phyloP scores from a whole-genome alignment of 2,329 filamentous ascomycete species.

The Sordariomycetes sp. region DNA sequence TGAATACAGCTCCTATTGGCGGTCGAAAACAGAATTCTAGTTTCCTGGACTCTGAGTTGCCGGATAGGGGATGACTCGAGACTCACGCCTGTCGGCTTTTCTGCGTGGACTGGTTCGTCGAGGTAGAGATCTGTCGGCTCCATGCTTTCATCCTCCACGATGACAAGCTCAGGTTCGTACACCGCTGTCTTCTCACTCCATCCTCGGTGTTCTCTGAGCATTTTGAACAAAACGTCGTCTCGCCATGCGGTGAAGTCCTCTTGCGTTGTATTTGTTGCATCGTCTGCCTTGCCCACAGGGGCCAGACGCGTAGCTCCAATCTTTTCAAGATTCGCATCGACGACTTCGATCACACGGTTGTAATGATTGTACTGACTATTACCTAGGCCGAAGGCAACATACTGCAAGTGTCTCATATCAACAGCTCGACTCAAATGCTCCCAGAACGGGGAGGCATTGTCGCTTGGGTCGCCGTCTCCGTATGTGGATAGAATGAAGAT shows the following conservation, averaged over 20 bases:
- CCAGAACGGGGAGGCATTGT: conserved; percentile 22
- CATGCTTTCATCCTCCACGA: background rate
- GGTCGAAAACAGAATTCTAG: background rate
- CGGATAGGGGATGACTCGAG: no score
- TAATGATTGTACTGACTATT: conserved; percentile 28
- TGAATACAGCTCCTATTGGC: conserved; percentile 19
- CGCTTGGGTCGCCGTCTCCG: conserved; percentile 25
- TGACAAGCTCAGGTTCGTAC: background rate
- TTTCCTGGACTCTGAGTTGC: background rate
- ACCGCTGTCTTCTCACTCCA: background rate
- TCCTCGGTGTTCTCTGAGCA: background rate
- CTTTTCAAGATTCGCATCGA: background rate
- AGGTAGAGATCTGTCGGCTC: background rate
- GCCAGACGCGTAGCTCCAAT: background rate
- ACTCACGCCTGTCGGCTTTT: background rate
- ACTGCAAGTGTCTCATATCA: conserved; percentile 14
- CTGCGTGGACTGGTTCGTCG: background rate
- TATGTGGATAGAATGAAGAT: conserved; percentile 16
- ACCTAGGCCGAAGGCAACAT: conserved; percentile 26
- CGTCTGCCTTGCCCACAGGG: background rate
- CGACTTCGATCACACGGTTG: conserved; percentile 16
- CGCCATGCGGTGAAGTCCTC: conserved; percentile 4
- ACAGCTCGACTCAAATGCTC: conserved; percentile 10
- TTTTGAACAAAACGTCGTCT: background rate
- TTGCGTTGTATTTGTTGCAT: conserved; percentile 1